A percentile compares a stretch with the other conserved stretches of the same genome.
phyloP scores from a whole-genome alignment of 2,329 filamentous ascomycete genomes.

The Phoma sp. region DNA sequence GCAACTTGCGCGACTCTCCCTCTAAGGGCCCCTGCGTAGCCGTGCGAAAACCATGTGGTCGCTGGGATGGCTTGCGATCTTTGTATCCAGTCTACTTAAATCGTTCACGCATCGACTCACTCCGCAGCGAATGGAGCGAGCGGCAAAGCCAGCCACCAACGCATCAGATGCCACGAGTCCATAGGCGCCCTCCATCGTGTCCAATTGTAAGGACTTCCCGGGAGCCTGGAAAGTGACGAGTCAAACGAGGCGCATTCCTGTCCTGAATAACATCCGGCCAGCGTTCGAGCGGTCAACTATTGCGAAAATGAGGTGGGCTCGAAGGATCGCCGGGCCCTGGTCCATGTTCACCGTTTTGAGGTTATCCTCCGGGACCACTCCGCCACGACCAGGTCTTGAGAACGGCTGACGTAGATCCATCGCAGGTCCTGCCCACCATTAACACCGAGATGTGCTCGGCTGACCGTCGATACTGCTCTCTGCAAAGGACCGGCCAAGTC shows the following conservation, averaged over 20 bases:
- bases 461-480: constrained; percentile 34
- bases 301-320: constrained; percentile 21
- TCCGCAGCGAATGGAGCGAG: neutral
- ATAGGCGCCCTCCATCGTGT: neutral
- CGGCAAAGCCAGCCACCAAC: constrained; percentile 13
- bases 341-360: constrained; percentile 42
- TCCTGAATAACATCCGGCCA: constrained; percentile 16
- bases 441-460: constrained; percentile 34
- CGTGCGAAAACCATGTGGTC: constrained; percentile 10
- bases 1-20: constrained; percentile 9
- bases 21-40: neutral
- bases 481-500: constrained; percentile 34
- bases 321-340: constrained; percentile 26
- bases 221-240: neutral
- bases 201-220: neutral
- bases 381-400: constrained; percentile 39
- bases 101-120: neutral
- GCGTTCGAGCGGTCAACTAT: constrained; percentile 11
- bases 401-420: constrained; percentile 47
- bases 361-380: constrained; percentile 37
- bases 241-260: neutral
- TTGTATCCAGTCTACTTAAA: neutral
- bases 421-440: constrained; percentile 30
- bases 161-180: neutral
- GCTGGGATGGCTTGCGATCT: constrained; percentile 7